Evolutionary conservation across 208 protist genomes (phyloP), one percentile per base, ranked within the genome.

Genomic region (Angomonas ambiguus): DNA sequence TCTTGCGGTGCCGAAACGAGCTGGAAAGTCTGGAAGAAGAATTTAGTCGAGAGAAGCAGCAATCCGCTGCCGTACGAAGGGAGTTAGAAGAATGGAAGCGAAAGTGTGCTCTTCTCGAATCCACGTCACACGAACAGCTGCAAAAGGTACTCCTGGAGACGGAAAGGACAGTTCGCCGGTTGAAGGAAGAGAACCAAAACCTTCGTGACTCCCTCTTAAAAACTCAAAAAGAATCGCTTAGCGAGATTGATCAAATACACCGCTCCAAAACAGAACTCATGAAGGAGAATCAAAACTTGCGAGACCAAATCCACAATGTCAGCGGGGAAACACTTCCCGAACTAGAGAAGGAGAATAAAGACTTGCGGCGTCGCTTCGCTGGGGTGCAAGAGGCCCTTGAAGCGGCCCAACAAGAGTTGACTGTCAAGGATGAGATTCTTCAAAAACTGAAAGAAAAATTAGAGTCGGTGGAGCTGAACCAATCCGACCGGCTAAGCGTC

Each of bases 321-420:
- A 66, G 53, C 11, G 63, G 74, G 24, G 74, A 69, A 32, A 55
- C 56, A 24, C 33, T 77, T 32, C 76, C 68, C 30, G 77, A 77
- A 58, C 59, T 63, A 49, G 49, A 30, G 18, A 63, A 71, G 38
- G 72, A 73, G 57, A 65, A 65, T 60, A 49, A 73, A 56, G 67
- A 72, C 38, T 42, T 20, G 45, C 66, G 62, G 34, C 72, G 72
- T 11, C 72, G 63, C 49, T 63, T 66, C 41, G 67, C 59, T 13
- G 65, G 24, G 8, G 67, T 62, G 48, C 69, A 58, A 51, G 16
- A 27, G 48, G 64, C 66, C 13, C 27, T 38, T 0, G 58, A 71
- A 24, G 28, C 6, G 1, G 67, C 35, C 33, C 38, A 38, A 20
- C 41, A 16, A 13, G 34, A 42, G 32, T 22, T 16, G 18, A n/a